A percentile compares a stretch with the other conserved stretches of the same genome.
Conservation (phyloP, 2,329 filamentous ascomycete species). For the Cyanodermella asteris region DNA sequence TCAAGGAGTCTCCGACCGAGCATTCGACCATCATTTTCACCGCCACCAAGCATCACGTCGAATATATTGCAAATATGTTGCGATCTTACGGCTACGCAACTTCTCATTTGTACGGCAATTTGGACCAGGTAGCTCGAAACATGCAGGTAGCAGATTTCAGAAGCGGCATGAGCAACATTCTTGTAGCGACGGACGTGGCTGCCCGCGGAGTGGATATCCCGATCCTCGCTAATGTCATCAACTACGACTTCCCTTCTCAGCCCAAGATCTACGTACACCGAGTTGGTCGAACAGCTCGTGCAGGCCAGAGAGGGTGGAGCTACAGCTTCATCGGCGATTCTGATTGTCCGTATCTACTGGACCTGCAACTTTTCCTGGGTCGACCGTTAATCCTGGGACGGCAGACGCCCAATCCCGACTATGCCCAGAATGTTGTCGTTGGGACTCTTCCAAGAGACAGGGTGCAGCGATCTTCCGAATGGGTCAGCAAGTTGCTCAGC, state of each 20-base stretch:
- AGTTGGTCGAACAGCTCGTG: slow-evolving; percentile 86
- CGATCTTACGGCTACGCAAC: slow-evolving; percentile 62
- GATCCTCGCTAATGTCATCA: slow-evolving; percentile 87
- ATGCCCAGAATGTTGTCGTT: slow-evolving; percentile 62
- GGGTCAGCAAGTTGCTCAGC: slow-evolving; percentile 55
- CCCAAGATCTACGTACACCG: slow-evolving; percentile 93
- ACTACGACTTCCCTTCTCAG: slow-evolving; percentile 93
- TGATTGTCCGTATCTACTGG: slow-evolving; percentile 78
- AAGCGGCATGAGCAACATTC: slow-evolving; percentile 60
- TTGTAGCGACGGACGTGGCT: slow-evolving; percentile 92
- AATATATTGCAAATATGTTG: slow-evolving; percentile 73
- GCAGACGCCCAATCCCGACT: slow-evolving; percentile 38
- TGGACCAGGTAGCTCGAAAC: slow-evolving; percentile 84
- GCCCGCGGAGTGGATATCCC: slow-evolving; percentile 96
- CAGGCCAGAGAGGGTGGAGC: slow-evolving; percentile 79
- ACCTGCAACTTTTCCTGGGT: slow-evolving; percentile 87
- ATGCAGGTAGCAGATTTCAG: slow-evolving; percentile 84
- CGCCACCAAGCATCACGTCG: slow-evolving; percentile 91
- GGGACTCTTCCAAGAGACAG: slow-evolving; percentile 52
- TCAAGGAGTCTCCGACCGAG: slow-evolving; percentile 52
- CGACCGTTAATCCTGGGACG: slow-evolving; percentile 59
- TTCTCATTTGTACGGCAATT: slow-evolving; percentile 81
- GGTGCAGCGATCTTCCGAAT: slow-evolving; percentile 58
- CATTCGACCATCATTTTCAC: slow-evolving; percentile 91
- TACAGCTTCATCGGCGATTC: slow-evolving; percentile 78